These are phyloP conservation scores for Phalaenopsis hybrid DNA, from an alignment of 116 monocot species.

Conservation along the genomic window DNA sequence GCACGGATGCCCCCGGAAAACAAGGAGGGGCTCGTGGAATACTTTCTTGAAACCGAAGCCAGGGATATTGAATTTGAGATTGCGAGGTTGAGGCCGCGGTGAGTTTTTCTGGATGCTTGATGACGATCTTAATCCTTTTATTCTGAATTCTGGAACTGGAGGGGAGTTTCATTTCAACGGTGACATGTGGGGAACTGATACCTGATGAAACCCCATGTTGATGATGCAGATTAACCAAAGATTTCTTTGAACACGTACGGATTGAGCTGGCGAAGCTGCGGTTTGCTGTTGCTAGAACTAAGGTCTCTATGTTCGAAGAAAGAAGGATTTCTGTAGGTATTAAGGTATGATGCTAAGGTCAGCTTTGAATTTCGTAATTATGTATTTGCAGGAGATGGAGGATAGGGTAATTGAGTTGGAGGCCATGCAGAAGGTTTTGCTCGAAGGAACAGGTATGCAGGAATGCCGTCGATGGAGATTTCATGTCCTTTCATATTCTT, in stretches of 20 bases:
- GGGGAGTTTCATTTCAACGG: too few relatives aligned
- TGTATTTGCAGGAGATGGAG: conserved; percentile 64
- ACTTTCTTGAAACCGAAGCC: conserved; percentile 81
- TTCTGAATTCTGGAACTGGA: too few relatives aligned
- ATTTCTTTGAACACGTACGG: conserved; percentile 76
- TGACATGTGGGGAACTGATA: neutral
- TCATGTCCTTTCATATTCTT: neutral
- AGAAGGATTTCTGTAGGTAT: too few relatives aligned
- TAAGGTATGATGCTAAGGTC: too few relatives aligned
- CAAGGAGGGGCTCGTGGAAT: conserved; percentile 66
- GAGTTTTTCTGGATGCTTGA: conserved; percentile 3
- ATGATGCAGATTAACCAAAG: conserved; percentile 65
- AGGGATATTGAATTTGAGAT: conserved; percentile 86
- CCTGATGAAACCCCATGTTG: neutral
- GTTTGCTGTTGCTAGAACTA: conserved; percentile 61
- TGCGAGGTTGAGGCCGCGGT: conserved; percentile 59
- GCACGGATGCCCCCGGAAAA: conserved; percentile 63
- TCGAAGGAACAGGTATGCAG: conserved; percentile 66
- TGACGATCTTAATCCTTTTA: too few relatives aligned
- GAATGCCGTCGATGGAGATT: neutral
- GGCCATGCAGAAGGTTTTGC: conserved; percentile 84
- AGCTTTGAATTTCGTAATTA: too few relatives aligned
- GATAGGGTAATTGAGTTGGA: conserved; percentile 85
- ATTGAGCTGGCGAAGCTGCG: conserved; percentile 63
- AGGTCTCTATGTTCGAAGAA: conserved; percentile 23